These are phyloP conservation scores for Saccharomycodes ludwigii DNA, from an alignment of 805 yeast genomes.

Conservation along the genomic window DNA sequence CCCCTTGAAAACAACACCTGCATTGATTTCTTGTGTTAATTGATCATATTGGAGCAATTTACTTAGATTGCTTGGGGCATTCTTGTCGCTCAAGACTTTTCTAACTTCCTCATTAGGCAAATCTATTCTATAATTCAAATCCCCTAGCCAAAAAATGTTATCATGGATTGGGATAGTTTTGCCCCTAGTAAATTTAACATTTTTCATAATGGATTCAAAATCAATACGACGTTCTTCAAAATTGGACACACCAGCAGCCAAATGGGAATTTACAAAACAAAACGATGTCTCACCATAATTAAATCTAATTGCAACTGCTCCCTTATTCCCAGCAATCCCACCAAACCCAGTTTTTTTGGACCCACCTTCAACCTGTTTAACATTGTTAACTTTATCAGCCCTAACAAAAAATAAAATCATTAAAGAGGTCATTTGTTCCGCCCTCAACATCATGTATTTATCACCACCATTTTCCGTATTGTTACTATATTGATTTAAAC, in stretches of 20 bases:
- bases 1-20: conserved; percentile 59
- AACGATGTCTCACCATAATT: conserved; percentile 69
- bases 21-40: conserved; percentile 57
- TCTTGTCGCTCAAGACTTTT: conserved; percentile 32
- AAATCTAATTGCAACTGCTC: conserved; percentile 88
- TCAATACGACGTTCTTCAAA: conserved; percentile 79
- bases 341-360: conserved; percentile 91
- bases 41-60: conserved; percentile 65
- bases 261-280: conserved; percentile 79
- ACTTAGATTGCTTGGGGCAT: conserved; percentile 25
- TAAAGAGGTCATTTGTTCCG: conserved; percentile 66
- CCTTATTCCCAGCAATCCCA: conserved; percentile 95
- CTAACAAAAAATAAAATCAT: conserved; percentile 52
- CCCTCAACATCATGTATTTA: conserved; percentile 51
- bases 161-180: conserved; percentile 73
- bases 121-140: conserved; percentile 72
- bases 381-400: conserved; percentile 31
- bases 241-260: conserved; percentile 85
- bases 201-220: conserved; percentile 60
- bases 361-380: conserved; percentile 88
- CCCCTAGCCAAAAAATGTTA: conserved; percentile 87
- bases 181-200: conserved; percentile 70
- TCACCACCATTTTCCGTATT: no score
- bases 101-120: conserved; percentile 68
- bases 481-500: conserved; percentile 39